Conservation (phyloP, 2,329 filamentous ascomycete genomes). For the Verticillium isaacii region DNA sequence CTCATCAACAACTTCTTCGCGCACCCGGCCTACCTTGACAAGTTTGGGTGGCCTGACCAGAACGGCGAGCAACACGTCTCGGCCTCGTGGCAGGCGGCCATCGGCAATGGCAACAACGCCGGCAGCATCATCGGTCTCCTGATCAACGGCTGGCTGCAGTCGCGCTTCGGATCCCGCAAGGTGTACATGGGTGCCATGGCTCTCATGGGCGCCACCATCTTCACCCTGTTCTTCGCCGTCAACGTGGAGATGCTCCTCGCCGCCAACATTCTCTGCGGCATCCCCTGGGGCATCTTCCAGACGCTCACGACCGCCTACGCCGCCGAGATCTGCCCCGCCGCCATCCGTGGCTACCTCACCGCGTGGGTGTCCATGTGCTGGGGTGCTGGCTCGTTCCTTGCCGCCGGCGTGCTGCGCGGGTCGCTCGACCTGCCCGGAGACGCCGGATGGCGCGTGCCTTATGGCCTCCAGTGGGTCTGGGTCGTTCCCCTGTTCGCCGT, state of each 20-base stretch:
- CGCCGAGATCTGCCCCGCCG: slow-evolving; percentile 25
- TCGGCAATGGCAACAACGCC: slow-evolving; percentile 32
- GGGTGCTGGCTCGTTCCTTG: slow-evolving; percentile 30
- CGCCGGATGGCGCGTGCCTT: slow-evolving; percentile 17
- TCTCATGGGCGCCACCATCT: slow-evolving; percentile 29
- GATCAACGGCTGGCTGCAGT: slow-evolving; percentile 33
- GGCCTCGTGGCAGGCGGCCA: slow-evolving; percentile 37
- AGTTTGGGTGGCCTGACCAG: slow-evolving; percentile 27
- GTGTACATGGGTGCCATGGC: slow-evolving; percentile 31
- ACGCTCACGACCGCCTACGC: slow-evolving; percentile 31
- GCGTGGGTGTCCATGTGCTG: slow-evolving; percentile 32
- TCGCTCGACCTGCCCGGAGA: slow-evolving; percentile 26
- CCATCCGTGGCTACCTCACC: slow-evolving; percentile 32
- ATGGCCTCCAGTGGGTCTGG: slow-evolving; percentile 23
- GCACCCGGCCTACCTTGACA: slow-evolving; percentile 21
- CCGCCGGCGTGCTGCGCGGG: slow-evolving; percentile 29
- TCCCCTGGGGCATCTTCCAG: slow-evolving; percentile 29
- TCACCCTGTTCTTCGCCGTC: slow-evolving; percentile 28
- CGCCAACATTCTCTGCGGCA: slow-evolving; percentile 15
- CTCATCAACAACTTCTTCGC: slow-evolving; percentile 33
- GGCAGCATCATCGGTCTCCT: slow-evolving; percentile 39
- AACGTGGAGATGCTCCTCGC: slow-evolving; percentile 25
- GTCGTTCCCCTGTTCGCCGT: slow-evolving; percentile 29
- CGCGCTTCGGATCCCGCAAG: slow-evolving; percentile 24
- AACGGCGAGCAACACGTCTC: slow-evolving; percentile 31